Evolutionary conservation across 768 basidiomycete genomes (phyloP).

Genomic region (Suillus americanus): DNA sequence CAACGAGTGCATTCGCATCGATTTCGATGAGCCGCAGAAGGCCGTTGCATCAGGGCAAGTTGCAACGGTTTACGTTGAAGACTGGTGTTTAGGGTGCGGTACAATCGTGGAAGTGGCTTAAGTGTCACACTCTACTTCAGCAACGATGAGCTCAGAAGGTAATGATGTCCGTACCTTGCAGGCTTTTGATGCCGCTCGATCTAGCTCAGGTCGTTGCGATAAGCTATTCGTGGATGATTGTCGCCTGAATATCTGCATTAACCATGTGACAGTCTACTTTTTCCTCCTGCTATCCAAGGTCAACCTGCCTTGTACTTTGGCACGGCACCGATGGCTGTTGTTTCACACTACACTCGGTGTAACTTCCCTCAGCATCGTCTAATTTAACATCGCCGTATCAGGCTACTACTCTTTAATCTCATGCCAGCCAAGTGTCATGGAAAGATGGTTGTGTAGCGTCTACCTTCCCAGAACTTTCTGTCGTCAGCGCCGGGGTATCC

Average conservation of each 20-base stretch:
- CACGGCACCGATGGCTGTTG: background rate
- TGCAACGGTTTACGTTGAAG: slow-evolving; percentile 67
- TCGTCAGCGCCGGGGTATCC: too few species aligned
- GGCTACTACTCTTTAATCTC: too few species aligned
- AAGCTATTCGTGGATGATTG: background rate
- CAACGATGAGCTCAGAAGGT: background rate
- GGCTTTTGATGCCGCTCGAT: background rate
- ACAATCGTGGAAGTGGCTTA: slow-evolving; percentile 43
- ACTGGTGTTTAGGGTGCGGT: slow-evolving; percentile 86
- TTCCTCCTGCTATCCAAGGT: background rate
- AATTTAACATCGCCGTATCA: background rate
- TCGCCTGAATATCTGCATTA: background rate
- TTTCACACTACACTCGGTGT: background rate
- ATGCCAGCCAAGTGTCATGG: too few species aligned
- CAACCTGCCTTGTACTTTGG: background rate
- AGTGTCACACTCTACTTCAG: background rate
- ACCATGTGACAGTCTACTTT: background rate
- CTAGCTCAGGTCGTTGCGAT: background rate
- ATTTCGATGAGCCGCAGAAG: slow-evolving; percentile 58
- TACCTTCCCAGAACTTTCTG: too few species aligned
- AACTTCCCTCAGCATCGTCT: background rate
- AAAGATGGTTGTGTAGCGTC: too few species aligned
- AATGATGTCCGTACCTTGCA: background rate
- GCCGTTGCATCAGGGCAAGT: slow-evolving; percentile 82
- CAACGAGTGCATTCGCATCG: slow-evolving; percentile 36